phyloP scores from a whole-genome alignment of 345 rosid genomes.

The Schrenkiella parvula region DNA sequence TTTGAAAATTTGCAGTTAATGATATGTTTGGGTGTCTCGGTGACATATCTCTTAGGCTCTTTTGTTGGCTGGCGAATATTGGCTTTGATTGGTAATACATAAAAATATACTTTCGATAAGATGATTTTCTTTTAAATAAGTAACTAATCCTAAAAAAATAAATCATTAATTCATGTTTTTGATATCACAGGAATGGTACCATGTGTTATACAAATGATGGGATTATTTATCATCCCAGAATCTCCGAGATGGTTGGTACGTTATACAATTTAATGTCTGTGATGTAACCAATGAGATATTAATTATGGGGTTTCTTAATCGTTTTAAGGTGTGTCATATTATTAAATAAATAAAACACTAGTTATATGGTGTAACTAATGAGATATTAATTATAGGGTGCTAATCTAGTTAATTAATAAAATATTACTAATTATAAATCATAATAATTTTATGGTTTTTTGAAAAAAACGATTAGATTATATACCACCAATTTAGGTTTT shows the following conservation, averaged over 20 bases:
- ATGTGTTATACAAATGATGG: constrained; percentile 21
- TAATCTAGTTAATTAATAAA: no score
- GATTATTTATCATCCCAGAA: constrained; percentile 28
- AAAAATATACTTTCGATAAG: not conserved
- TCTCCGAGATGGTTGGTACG: constrained; percentile 36
- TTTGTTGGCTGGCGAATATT: constrained; percentile 57
- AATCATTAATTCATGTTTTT: not conserved
- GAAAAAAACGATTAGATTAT: no score
- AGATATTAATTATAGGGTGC: no score
- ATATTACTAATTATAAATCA: no score
- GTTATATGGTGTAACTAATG: no score
- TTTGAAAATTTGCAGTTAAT: constrained; percentile 52
- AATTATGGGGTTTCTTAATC: no score
- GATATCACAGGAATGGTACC: constrained; percentile 15
- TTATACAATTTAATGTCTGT: not conserved
- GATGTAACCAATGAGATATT: not conserved
- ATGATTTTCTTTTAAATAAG: not conserved
- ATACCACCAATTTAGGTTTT: no score
- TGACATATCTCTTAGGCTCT: constrained; percentile 69
- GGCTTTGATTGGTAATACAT: constrained; percentile 59
- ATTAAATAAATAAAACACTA: no score
- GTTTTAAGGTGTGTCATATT: no score
- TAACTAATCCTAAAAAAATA: not conserved
- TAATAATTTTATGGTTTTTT: no score
- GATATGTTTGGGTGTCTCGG: constrained; percentile 72